Evolutionary conservation across 2,329 filamentous ascomycete species (phyloP).

Genomic region (Elsinoe ampelina): DNA sequence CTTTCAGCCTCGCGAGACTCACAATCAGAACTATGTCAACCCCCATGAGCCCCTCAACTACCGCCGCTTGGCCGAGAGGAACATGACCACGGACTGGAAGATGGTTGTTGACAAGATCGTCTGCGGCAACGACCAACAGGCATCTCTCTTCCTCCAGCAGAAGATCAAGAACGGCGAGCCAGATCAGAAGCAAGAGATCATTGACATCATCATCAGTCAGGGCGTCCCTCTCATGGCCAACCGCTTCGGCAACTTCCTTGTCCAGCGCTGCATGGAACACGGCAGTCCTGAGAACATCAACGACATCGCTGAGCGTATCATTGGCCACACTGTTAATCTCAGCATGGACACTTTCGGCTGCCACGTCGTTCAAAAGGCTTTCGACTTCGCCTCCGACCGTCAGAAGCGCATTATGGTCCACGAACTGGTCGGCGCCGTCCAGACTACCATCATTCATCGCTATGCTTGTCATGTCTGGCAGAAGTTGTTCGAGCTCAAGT

Average conservation of each 20-base stretch:
- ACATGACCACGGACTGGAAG: slow-evolving; percentile 97
- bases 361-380: slow-evolving; percentile 96
- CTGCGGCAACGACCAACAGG: slow-evolving; percentile 97
- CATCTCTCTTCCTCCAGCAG: slow-evolving; percentile 96
- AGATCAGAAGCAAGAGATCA: slow-evolving; percentile 95
- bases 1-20: slow-evolving; percentile 12
- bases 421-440: slow-evolving; percentile 86
- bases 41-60: slow-evolving; percentile 93
- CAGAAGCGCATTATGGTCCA: slow-evolving; percentile 99
- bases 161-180: slow-evolving; percentile 94
- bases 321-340: slow-evolving; percentile 83
- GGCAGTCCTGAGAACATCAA: slow-evolving; percentile 90
- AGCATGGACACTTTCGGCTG: slow-evolving; percentile 99
- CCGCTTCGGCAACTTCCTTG: slow-evolving; percentile 95
- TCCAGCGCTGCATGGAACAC: slow-evolving; percentile 98
- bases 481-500: slow-evolving; percentile 95
- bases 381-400: slow-evolving; percentile 93
- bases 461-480: slow-evolving; percentile 99
- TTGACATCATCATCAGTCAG: slow-evolving; percentile 89
- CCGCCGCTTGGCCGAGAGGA: slow-evolving; percentile 85
- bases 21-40: slow-evolving; percentile 62
- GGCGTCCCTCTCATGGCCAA: slow-evolving; percentile 97
- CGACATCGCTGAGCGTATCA: slow-evolving; percentile 87
- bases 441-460: slow-evolving; percentile 94
- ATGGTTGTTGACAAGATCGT: slow-evolving; percentile 99